Base-by-base conservation (phyloP, 805 yeast genomes). In the Ogataea glucozyma region DNA sequence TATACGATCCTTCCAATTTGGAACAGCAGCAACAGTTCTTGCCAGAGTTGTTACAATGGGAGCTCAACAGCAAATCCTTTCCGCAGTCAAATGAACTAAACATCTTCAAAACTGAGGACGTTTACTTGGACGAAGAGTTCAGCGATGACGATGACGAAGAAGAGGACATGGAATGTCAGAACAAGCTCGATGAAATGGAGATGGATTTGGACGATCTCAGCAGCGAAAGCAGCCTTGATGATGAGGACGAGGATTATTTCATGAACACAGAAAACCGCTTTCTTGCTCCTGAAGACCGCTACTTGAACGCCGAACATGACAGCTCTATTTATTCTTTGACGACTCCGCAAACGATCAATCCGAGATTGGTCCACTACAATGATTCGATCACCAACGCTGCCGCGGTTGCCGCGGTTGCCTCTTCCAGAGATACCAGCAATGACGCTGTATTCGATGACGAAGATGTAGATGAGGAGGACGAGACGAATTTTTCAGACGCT, bases 141-240 rank as follows among this genome's bases (percentile, higher is more conserved):
- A 56, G 60, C 8, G 62, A 57, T 31, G 66, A 62, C 23, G 66
- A 63, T 7, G 58, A 56, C n/a, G 61, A 56, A 11, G 66, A 62
- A 4, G 64, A 57, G 13, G 54, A 57, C 21, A 52, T 54, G 40
- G 46, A 42, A 17, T 32, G 42, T 26, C 53, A 52, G 24, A 52
- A 59, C 45, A 57, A 56, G 41, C 45, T 58, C 35, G 61, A 57
- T 33, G 58, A 57, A 31, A 54, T 58, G 61, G 65, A 61, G 33
- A 60, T 61, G 60, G 64, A 59, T 48, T 43, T 56, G 20, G 64
- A 61, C 42, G 64, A 57, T 38, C 29, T 52, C 37, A 53, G 56
- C 51, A 51, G 57, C 38, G 61, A 54, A 27, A 48, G 54, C 38
- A 55, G 59, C 35, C 44, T 47, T 39, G 59, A 50, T 34, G 56